Base-by-base conservation (phyloP, 495 filamentous ascomycete genomes). In the Tuber microsphaerosporum region DNA sequence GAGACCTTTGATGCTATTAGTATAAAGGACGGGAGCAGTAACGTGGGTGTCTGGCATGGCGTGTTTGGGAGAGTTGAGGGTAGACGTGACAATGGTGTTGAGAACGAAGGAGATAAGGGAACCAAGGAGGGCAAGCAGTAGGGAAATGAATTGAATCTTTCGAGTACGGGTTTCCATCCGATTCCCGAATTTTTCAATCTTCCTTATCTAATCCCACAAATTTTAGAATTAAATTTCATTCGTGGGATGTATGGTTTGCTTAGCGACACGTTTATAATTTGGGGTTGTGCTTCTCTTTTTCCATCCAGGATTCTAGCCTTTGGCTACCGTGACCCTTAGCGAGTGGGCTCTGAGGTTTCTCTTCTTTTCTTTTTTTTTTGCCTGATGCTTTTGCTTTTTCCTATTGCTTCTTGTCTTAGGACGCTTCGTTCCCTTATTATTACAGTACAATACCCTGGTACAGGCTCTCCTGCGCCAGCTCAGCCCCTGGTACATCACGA, bases 21-120 rank as follows among this genome's bases (percentile, higher is more conserved):
- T 20, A 76, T 82, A 70, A 74, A 72, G 37, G 81, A 82, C 51
- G 81, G 81, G n/a, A 82, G 80, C 71, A 75, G 75, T 10, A 82
- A 75, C 73, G 76, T 77, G 9, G 80, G 80, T 34, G 74, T 81
- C 46, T 82, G 80, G 80, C 73, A 82, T 72, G 80, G 80, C 19
- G 79, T 82, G 42, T 71, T 74, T 65, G 80, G 80, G n/a, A 77
- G 61, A 72, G 43, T 44, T 71, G n/a, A 70, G 43, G 70, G 70
- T 20, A 46, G 43, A 70, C 34, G 70, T 46, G 77, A 14, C 69
- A 68, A 10, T 44, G 70, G 22, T 19, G 46, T 48, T 22, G 69
- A 41, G 61, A 44, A 75, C 19, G 22, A 45, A n/a, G 71, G 45
- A 44, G 51, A 74, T 71, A 48, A 72, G 51, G 61, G 26, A 37